Evolutionary conservation across 2,329 filamentous ascomycete genomes (phyloP).

Genomic region (Didymellaceae sp.): DNA sequence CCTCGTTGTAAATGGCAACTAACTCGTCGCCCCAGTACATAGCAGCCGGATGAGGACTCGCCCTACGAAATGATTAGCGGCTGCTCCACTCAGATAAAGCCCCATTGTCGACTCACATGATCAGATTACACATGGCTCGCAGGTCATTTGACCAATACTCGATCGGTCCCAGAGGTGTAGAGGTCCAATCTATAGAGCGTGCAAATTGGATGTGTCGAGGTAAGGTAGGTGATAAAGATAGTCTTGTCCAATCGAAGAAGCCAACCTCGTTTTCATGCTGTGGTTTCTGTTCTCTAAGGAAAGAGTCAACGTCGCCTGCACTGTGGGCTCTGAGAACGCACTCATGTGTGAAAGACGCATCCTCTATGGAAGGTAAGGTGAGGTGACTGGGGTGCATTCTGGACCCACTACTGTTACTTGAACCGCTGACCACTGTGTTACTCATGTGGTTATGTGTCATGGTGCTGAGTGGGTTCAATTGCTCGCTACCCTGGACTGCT

Average conservation of each 20-base stretch:
- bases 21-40: slow-evolving; percentile 81
- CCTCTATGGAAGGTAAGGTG: slow-evolving; percentile 31
- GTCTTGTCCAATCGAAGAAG: slow-evolving; percentile 82
- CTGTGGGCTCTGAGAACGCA: slow-evolving; percentile 50
- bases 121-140: slow-evolving; percentile 78
- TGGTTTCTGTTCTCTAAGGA: slow-evolving; percentile 37
- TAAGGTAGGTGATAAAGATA: slow-evolving; percentile 68
- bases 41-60: slow-evolving; percentile 63
- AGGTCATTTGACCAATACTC: slow-evolving; percentile 75
- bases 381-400: slow-evolving; percentile 21
- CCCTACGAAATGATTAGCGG: slow-evolving; percentile 27
- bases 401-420: slow-evolving; percentile 1
- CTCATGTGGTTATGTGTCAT: slow-evolving; percentile 16
- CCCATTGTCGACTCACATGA: slow-evolving; percentile 62
- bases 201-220: slow-evolving; percentile 76
- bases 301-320: slow-evolving; percentile 51
- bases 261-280: slow-evolving; percentile 49
- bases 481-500: not conserved
- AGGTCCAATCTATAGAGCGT: slow-evolving; percentile 73
- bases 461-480: not conserved
- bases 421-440: slow-evolving; percentile 5
- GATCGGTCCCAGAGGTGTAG: slow-evolving; percentile 76
- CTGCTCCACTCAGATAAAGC: slow-evolving; percentile 13
- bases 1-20: slow-evolving; percentile 74
- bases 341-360: slow-evolving; percentile 47